Percentiles rank a stretch among this genome's conserved stretches.
Evolutionary conservation across 208 protist genomes (phyloP).

Genomic region (Entamoeba dispar): DNA sequence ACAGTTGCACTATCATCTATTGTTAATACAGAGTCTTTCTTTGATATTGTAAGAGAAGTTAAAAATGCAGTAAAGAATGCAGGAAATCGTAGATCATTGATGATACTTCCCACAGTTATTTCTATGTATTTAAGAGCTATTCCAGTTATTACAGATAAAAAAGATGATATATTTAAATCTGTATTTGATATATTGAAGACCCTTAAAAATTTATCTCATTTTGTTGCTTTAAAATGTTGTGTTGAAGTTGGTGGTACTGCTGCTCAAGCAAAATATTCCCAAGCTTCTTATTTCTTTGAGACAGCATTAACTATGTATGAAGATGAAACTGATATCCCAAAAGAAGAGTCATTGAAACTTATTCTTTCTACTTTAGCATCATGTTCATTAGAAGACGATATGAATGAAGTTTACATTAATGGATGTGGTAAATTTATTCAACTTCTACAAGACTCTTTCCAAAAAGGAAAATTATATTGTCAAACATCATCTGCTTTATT

Average conservation of each 20-base stretch:
- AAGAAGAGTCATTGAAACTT: background rate
- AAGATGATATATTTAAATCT: background rate
- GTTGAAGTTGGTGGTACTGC: background rate
- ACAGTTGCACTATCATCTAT: background rate
- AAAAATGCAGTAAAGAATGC: background rate
- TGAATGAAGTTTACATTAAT: background rate
- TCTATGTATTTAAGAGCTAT: background rate
- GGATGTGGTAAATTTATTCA: background rate
- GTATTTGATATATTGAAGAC: background rate
- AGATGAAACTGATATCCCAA: background rate
- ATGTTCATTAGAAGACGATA: background rate
- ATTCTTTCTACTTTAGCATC: background rate
- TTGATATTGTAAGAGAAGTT: background rate
- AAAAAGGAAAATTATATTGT: background rate
- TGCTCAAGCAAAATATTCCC: background rate
- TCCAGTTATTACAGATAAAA: background rate
- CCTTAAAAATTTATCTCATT: background rate
- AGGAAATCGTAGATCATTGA: background rate
- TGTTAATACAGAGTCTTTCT: background rate
- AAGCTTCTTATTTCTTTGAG: background rate
- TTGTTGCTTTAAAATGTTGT: background rate
- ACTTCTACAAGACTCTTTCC: background rate
- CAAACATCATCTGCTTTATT: background rate
- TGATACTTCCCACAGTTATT: background rate
- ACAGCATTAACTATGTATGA: background rate